phyloP scores from a whole-genome alignment of 1,139 yeast genomes.

The Yamadazyma trypodendri region DNA sequence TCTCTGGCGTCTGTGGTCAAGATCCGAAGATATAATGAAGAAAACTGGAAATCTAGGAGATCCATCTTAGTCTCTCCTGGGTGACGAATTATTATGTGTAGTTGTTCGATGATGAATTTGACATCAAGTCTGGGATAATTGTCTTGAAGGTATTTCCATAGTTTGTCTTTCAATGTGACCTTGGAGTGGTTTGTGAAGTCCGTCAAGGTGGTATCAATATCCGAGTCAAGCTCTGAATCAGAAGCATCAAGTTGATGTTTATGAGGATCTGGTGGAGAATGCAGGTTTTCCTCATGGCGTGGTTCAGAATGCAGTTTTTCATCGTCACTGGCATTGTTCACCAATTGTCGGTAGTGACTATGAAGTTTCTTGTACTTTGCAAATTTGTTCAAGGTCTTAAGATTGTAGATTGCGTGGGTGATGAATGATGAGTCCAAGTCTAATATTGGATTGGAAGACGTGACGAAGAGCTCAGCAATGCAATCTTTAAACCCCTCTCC shows the following conservation, averaged over 20 bases:
- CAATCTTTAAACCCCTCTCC: slow-evolving; percentile 39
- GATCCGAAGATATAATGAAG: slow-evolving; percentile 38
- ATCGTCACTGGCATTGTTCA: slow-evolving; percentile 7
- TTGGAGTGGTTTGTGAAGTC: too few relatives aligned
- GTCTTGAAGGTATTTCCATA: slow-evolving; percentile 34
- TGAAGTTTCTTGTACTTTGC: slow-evolving; percentile 24
- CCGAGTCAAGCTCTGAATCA: slow-evolving; percentile 7
- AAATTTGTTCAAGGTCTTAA: slow-evolving; percentile 32
- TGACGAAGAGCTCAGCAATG: slow-evolving; percentile 37
- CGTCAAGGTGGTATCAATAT: slow-evolving; percentile 7
- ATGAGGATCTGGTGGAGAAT: too few relatives aligned
- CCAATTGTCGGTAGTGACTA: slow-evolving; percentile 12
- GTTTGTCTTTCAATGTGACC: slow-evolving; percentile 12
- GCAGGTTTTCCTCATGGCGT: too few relatives aligned
- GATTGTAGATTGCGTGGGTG: slow-evolving; percentile 39
- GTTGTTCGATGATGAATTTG: slow-evolving; percentile 44
- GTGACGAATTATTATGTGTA: slow-evolving; percentile 37
- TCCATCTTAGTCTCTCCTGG: slow-evolving; percentile 22
- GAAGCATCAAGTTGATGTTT: too few relatives aligned
- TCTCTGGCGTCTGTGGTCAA: slow-evolving; percentile 34
- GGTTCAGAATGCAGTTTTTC: not conserved
- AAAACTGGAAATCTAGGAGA: slow-evolving; percentile 36
- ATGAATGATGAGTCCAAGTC: slow-evolving; percentile 48
- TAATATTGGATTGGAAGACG: slow-evolving; percentile 48
- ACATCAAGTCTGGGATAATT: slow-evolving; percentile 44